Evolutionary conservation across 202 grass and related monocot species (phyloP).

Genomic region (Zoysia matrella): DNA sequence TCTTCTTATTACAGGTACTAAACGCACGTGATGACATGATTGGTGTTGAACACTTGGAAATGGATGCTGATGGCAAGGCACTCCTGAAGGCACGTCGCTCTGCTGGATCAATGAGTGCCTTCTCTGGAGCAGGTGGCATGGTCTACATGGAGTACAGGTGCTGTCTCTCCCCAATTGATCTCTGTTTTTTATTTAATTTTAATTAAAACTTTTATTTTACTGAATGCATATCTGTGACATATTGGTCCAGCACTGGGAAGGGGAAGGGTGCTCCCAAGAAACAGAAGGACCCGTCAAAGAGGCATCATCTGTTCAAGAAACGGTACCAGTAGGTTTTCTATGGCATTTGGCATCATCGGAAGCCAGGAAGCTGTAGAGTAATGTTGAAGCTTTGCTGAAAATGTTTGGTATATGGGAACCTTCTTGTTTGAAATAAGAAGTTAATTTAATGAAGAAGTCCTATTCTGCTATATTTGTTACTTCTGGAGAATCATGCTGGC

Average conservation of each 20-base stretch:
- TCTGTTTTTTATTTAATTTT: slow-evolving; percentile 3
- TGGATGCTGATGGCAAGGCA: slow-evolving; percentile 92
- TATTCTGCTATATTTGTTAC: not conserved
- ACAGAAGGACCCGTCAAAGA: slow-evolving; percentile 84
- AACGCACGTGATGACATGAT: slow-evolving; percentile 92
- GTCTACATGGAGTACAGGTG: slow-evolving; percentile 96
- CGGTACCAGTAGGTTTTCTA: slow-evolving; percentile 43
- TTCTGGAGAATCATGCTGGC: not conserved
- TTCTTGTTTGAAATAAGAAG: slow-evolving; percentile 11
- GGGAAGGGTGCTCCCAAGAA: slow-evolving; percentile 66
- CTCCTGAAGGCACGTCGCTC: slow-evolving; percentile 66
- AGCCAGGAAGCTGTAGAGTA: not conserved
- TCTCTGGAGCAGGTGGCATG: slow-evolving; percentile 76
- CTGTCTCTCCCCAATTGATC: not conserved
- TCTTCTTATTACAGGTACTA: slow-evolving; percentile 48
- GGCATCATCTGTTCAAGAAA: slow-evolving; percentile 87
- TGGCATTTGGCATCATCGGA: slow-evolving; percentile 6
- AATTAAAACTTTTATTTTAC: not conserved
- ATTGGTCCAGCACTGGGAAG: slow-evolving; percentile 73
- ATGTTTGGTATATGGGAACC: not conserved
- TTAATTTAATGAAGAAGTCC: not conserved
- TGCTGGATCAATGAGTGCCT: slow-evolving; percentile 75
- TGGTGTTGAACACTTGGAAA: slow-evolving; percentile 89
- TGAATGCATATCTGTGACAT: slow-evolving; percentile 27
- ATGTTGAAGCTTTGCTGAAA: not conserved